Evolutionary conservation across 805 yeast genomes (phyloP), one percentile per base, ranked within the genome.

Genomic region (Sporopachydermia quercuum): DNA sequence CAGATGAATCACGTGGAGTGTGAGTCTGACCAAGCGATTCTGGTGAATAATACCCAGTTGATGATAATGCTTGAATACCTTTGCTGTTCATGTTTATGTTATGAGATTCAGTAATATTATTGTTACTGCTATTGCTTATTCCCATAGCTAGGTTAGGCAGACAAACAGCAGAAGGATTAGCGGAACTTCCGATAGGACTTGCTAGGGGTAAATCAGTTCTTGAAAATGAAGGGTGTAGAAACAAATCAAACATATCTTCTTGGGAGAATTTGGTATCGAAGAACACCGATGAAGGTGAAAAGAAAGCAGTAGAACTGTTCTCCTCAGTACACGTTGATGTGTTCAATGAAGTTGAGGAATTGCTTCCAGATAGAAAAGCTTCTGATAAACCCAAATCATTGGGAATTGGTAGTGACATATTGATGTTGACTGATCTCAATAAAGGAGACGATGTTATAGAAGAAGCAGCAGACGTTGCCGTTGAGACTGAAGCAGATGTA

Each of bases 221-320:
- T 8, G 30, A 8, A n/a, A 23, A 23, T 8, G 30, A 23, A 23
- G 30, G 30, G 30, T 23, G 30, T n/a, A 23, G n/a, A 23, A 23
- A 23, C 30, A 23, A 23, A 23, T 23, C 30, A 23, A 23, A 23
- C 30, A 23, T 23, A 23, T 23, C 30, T 23, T 23, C 30, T 23
- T n/a, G 30, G 30, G 30, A 8, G 8, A 23, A 23, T 8, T 23
- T n/a, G 8, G 30, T 8, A 23, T 23, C 30, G 30, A 23, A 23
- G n/a, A 23, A 23, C 30, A 23, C 30, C 30, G 30, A 23, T 8
- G 30, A 8, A 8, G 30, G 30, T 23, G 30, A 23, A 23, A 23
- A 23, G n/a, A n/a, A n/a, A n/a, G n/a, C n/a, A n/a, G n/a, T n/a
- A n/a, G n/a, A n/a, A n/a, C n/a, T n/a, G n/a, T n/a, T n/a, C n/a